phyloP scores from a whole-genome alignment of 202 grass and related monocot genomes.

The Setaria italica region DNA sequence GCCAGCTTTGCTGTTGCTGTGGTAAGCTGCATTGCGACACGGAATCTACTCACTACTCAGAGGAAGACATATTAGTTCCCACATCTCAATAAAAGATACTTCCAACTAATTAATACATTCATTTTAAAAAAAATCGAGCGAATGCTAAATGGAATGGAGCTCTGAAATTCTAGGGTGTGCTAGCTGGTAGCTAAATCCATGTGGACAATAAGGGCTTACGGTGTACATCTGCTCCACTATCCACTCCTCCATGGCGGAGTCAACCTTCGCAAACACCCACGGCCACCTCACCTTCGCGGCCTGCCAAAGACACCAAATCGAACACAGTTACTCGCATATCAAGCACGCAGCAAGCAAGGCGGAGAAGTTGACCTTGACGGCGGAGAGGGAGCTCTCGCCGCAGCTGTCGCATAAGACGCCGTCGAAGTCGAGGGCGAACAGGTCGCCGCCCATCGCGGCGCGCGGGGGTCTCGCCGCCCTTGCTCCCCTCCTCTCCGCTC shows the following conservation, averaged over 20 bases:
- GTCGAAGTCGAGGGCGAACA: constrained; percentile 93
- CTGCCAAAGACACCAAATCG: constrained; percentile 44
- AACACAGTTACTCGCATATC: background rate
- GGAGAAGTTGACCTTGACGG: constrained; percentile 63
- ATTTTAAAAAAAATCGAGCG: background rate
- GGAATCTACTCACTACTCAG: background rate
- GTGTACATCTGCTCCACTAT: constrained; percentile 89
- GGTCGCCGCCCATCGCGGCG: constrained; percentile 61
- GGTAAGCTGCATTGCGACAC: background rate
- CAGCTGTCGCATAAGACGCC: constrained; percentile 96
- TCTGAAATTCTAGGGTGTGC: background rate
- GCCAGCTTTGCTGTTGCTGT: background rate
- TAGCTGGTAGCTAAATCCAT: too few relatives aligned
- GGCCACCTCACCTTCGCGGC: constrained; percentile 92
- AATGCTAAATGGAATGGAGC: background rate
- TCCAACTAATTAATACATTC: background rate
- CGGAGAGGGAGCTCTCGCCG: constrained; percentile 93
- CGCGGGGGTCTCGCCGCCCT: background rate
- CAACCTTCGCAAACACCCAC: constrained; percentile 66
- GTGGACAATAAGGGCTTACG: constrained; percentile 42
- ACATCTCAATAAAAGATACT: background rate
- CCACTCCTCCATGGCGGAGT: constrained; percentile 71
- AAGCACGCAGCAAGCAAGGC: background rate
- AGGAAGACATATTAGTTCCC: background rate
- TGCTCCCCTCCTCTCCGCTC: background rate